Evolutionary conservation across 345 rosid species (phyloP), one percentile per base, ranked within the genome.

Genomic region (sweet orange (Citrus sinensis)): DNA sequence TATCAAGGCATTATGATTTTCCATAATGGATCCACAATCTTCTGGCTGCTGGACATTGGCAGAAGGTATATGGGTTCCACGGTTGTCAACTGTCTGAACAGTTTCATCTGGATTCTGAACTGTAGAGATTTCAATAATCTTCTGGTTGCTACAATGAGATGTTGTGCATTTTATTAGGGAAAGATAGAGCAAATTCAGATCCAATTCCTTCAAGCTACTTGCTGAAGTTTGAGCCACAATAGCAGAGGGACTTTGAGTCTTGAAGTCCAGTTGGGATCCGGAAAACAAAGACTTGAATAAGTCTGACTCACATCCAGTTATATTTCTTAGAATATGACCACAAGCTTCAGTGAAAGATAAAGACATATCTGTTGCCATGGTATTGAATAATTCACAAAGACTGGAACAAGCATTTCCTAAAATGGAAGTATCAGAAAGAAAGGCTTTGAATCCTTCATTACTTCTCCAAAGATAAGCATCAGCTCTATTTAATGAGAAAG

Each of bases 261-360:
- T 39, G 39, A 37, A 37, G 64, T 54, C 27, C 9, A 20, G 20
- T 56, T 37, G 51, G 35, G 79, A 67, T 55, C 73, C 20, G 25
- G 62, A 16, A 13, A 37, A 35, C 35, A 35, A 59, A 32, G 30
- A 37, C 24, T 73, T 11, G 25, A 66, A 55, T 35, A n/a, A 67
- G 7, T 66, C 17, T 27, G 66, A 55, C 64, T 35, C 35, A 37
- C 11, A 55, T 56, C 65, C 64, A 56, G 25, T 16, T 56, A 37
- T 25, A 17, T 66, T n/a, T 65, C 79, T 37, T 40, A 34, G 79
- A 32, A 56, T 39, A 55, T 25, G 19, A 68, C 54, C 73, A 67
- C 37, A 51, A 17, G 54, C 65, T 42, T 14, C 73, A 24, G 9
- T 17, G 35, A n/a, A 67, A 55, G 64, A 54, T 1, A 55, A 34